A percentile compares a stretch with the other conserved stretches of the same genome.
Conservation (phyloP, 495 filamentous ascomycete genomes). For the Hypomontagnella monticulosa region DNA sequence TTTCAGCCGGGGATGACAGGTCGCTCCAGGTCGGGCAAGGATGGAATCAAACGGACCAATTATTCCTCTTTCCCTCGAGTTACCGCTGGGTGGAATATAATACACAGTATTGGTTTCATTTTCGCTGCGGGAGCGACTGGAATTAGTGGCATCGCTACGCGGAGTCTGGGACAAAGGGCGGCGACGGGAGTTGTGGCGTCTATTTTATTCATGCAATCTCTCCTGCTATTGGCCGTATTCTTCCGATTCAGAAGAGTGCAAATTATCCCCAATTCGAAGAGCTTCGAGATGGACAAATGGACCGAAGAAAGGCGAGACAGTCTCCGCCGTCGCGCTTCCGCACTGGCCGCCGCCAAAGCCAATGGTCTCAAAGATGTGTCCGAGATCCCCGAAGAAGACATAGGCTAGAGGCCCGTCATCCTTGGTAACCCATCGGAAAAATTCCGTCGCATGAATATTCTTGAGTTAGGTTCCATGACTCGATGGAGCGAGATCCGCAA, state of each 20-base stretch:
- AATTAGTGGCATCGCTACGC: conserved; percentile 67
- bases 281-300: conserved; percentile 61
- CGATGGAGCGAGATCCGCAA: conserved; percentile 76
- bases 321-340: conserved; percentile 48
- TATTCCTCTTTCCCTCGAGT: conserved; percentile 76
- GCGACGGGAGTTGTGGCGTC: conserved; percentile 71
- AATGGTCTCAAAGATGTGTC: conserved; percentile 51
- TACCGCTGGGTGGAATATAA: conserved; percentile 73
- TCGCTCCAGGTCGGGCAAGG: conserved; percentile 58
- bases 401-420: conserved; percentile 71
- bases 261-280: conserved; percentile 68
- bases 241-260: conserved; percentile 70
- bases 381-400: conserved; percentile 57
- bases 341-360: conserved; percentile 47
- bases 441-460: conserved; percentile 70
- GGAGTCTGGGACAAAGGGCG: conserved; percentile 69
- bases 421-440: conserved; percentile 74
- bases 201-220: conserved; percentile 68
- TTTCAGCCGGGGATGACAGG: conserved; percentile 70
- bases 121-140: conserved; percentile 71
- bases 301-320: conserved; percentile 54
- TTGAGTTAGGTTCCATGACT: conserved; percentile 70
- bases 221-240: conserved; percentile 68
- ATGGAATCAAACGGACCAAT: conserved; percentile 60
- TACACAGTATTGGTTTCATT: conserved; percentile 72